phyloP scores from a whole-genome alignment of 768 basidiomycete genomes.

The Leccinum barrowsii region DNA sequence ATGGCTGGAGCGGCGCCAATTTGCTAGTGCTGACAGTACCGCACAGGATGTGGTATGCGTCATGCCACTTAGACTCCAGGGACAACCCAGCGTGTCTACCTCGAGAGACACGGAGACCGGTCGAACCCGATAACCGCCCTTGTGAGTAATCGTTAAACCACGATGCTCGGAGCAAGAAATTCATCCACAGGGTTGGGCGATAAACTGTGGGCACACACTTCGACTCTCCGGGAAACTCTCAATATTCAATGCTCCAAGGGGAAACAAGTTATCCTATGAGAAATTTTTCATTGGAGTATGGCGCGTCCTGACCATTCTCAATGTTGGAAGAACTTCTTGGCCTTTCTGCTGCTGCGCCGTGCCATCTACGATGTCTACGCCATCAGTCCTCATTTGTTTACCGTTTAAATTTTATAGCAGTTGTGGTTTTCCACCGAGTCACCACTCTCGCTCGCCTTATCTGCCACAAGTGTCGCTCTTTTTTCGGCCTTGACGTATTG shows the following conservation, averaged over 20 bases:
- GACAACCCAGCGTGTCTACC: no score
- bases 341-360: slow-evolving; percentile 8
- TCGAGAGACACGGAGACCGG: no score
- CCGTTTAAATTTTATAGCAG: slow-evolving; percentile 1
- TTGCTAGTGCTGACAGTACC: neutral
- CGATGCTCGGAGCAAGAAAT: neutral
- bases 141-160: no score
- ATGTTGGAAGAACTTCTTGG: slow-evolving; percentile 3
- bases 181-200: neutral
- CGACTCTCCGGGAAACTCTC: neutral
- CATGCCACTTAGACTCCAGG: no score
- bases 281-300: slow-evolving; percentile 23
- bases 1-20: neutral
- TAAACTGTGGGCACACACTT: neutral
- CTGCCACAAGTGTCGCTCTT: neutral
- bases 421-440: slow-evolving; percentile 20
- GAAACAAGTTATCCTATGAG: neutral
- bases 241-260: neutral
- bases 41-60: no score
- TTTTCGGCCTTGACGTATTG: no score
- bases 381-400: slow-evolving; percentile 20
- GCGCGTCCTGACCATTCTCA: slow-evolving; percentile 20
- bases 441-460: slow-evolving; percentile 19
- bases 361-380: slow-evolving; percentile 22
- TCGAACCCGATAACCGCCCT: no score